These are phyloP conservation scores for Fraxinus ornus DNA, from an alignment of 305 asterid genomes.

Conservation along the genomic window DNA sequence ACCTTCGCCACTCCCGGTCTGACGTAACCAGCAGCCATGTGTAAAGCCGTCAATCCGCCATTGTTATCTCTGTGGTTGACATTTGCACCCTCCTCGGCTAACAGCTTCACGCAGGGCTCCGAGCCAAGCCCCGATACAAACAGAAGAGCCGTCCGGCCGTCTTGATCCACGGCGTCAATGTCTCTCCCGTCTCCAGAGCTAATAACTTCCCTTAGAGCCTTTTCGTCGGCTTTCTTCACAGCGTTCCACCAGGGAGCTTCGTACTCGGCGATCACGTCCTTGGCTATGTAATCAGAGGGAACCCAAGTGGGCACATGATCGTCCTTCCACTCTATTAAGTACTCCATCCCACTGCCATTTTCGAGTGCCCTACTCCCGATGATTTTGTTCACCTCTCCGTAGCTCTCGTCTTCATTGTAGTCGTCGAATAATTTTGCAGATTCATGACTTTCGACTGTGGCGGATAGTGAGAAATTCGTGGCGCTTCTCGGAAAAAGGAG, in stretches of 20 bases:
- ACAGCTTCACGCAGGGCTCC: conserved; percentile 59
- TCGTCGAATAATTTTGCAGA: conserved; percentile 37
- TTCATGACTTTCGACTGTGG: conserved; percentile 57
- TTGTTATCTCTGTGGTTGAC: conserved; percentile 51
- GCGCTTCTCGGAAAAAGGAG: conserved; percentile 9
- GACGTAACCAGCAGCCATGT: conserved; percentile 91
- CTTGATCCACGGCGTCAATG: conserved; percentile 68
- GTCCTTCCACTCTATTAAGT: conserved; percentile 90
- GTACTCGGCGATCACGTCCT: conserved; percentile 80
- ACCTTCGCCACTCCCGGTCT: conserved; percentile 64
- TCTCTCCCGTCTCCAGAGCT: conserved; percentile 65
- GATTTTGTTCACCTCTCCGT: conserved; percentile 78
- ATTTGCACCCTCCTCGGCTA: conserved; percentile 70
- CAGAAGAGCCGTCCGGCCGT: conserved; percentile 79
- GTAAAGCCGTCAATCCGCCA: conserved; percentile 78
- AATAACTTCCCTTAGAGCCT: conserved; percentile 43
- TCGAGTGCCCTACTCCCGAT: conserved; percentile 67
- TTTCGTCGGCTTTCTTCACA: conserved; percentile 68
- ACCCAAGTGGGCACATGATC: conserved; percentile 93
- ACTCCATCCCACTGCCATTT: conserved; percentile 68
- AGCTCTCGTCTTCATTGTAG: conserved; percentile 60
- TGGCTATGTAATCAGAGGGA: conserved; percentile 75
- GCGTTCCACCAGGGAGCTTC: conserved; percentile 97
- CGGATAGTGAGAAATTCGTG: conserved; percentile 37
- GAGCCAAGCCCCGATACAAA: conserved; percentile 91